phyloP scores from a whole-genome alignment of 129 eudicot species.

The Artemisia tridentata region DNA sequence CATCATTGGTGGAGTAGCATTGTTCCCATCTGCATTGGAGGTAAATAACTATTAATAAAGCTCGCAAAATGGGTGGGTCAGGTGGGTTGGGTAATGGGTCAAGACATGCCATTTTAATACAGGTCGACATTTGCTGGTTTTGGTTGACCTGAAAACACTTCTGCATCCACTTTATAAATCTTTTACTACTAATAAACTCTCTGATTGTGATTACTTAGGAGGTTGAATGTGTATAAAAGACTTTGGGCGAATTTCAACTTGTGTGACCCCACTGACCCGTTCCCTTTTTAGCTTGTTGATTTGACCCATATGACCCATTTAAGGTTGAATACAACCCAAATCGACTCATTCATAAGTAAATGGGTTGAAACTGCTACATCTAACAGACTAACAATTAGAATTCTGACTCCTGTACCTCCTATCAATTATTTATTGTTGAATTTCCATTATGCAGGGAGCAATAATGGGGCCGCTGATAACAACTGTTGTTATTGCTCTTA shows the following conservation, averaged over 20 bases:
- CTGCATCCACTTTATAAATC: not conserved
- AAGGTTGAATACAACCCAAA: not conserved
- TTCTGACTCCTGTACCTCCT: not conserved
- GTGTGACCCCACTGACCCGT: not conserved
- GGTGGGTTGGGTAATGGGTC: not conserved
- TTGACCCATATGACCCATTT: not conserved
- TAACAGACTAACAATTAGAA: too few relatives aligned
- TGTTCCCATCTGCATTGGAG: slow-evolving; percentile 92
- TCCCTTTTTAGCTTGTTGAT: not conserved
- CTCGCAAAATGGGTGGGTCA: slow-evolving; percentile 2
- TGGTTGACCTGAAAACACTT: not conserved
- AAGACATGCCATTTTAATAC: not conserved
- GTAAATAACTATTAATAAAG: slow-evolving; percentile 36
- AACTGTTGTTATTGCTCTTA: slow-evolving; percentile 86
- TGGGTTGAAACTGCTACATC: not conserved
- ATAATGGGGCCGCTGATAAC: slow-evolving; percentile 98
- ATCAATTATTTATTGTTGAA: slow-evolving; percentile 12
- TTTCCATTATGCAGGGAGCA: slow-evolving; percentile 71
- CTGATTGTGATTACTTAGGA: not conserved
- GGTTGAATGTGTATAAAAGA: not conserved
- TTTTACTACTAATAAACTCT: not conserved
- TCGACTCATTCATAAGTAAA: not conserved
- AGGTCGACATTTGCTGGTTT: not conserved
- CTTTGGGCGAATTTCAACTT: not conserved
- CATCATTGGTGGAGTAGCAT: slow-evolving; percentile 91